A percentile compares a stretch with the other conserved stretches of the same genome.
These are phyloP conservation scores for Aspergillus quadricinctus DNA, from an alignment of 2,329 filamentous ascomycete genomes.

Conservation along the genomic window DNA sequence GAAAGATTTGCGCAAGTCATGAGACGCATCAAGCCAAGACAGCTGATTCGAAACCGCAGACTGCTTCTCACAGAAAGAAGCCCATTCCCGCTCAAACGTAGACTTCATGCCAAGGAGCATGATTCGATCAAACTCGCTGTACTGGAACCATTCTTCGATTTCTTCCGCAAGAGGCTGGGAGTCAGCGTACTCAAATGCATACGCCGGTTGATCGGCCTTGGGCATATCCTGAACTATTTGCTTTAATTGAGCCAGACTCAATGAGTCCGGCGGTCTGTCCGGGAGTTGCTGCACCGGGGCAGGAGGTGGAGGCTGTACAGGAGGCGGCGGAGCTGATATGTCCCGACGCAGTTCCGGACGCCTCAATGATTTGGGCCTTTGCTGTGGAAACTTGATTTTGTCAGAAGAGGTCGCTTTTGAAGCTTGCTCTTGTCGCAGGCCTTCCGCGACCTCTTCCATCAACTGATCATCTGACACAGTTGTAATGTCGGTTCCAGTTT, in stretches of 20 bases:
- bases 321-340: constrained; percentile 38
- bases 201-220: constrained; percentile 64
- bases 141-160: constrained; percentile 96
- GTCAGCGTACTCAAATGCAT: constrained; percentile 81
- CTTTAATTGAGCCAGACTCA: constrained; percentile 69
- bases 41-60: constrained; percentile 35
- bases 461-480: constrained; percentile 42
- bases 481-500: constrained; percentile 44
- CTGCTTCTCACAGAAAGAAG: constrained; percentile 44
- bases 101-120: constrained; percentile 71
- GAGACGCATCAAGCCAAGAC: constrained; percentile 64
- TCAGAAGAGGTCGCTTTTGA: constrained; percentile 12
- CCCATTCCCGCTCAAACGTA: constrained; percentile 74
- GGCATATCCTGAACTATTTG: constrained; percentile 71
- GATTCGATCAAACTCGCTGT: constrained; percentile 79
- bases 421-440: constrained; percentile 32
- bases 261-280: constrained; percentile 56
- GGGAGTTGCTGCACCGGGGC: constrained; percentile 39
- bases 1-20: constrained; percentile 46
- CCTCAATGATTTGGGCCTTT: constrained; percentile 15
- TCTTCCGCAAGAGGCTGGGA: constrained; percentile 74
- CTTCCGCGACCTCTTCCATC: constrained; percentile 38
- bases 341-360: constrained; percentile 38
- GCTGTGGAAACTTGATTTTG: constrained; percentile 9
- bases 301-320: constrained; percentile 43